Evolutionary conservation across 305 asterid species (phyloP).

Genomic region (Stenogyne calaminthoides): DNA sequence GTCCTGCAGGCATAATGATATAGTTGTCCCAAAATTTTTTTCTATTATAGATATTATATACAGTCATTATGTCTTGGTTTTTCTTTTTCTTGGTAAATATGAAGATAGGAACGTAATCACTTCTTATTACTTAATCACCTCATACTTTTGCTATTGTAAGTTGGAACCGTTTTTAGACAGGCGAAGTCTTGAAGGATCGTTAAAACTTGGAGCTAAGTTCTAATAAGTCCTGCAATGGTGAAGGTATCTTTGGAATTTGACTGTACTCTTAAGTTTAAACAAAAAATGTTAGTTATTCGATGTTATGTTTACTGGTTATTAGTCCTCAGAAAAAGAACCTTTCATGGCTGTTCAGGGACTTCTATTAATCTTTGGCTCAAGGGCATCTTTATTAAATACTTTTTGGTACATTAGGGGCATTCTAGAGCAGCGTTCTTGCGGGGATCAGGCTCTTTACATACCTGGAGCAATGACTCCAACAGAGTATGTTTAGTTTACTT

Average conservation of each 20-base stretch:
- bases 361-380: constrained; percentile 1
- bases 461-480: constrained; percentile 94
- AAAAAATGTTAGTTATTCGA: background rate
- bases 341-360: background rate
- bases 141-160: constrained; percentile 43
- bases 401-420: constrained; percentile 50
- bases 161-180: constrained; percentile 74
- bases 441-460: constrained; percentile 58
- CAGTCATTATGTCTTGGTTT: background rate
- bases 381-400: constrained; percentile 10
- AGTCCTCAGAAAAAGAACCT: background rate
- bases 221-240: constrained; percentile 82
- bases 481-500: constrained; percentile 45
- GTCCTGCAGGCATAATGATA: background rate
- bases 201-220: constrained; percentile 75
- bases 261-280: background rate
- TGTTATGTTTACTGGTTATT: background rate
- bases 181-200: constrained; percentile 54
- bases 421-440: constrained; percentile 55
- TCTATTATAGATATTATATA: background rate
- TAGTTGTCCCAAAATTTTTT: background rate
- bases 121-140: too few species aligned
- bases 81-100: background rate
- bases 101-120: background rate
- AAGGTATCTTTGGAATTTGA: constrained; percentile 45